Conservation (phyloP, 331 rosid species). For the Phaseolus coccineus region DNA sequence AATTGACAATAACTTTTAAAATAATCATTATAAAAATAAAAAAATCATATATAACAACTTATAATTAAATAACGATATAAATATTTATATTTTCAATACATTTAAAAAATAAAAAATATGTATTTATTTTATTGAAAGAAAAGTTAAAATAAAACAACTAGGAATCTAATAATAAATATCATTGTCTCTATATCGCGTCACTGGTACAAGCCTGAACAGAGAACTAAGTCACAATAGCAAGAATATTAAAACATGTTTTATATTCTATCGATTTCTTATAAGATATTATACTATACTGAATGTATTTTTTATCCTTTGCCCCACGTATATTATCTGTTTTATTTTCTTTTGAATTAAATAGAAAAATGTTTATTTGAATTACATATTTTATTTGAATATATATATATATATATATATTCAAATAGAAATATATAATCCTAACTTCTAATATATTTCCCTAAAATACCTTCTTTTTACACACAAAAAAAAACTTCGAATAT, state of each 20-base stretch:
- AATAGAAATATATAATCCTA: neutral
- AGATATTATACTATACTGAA: neutral
- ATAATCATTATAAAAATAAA: too few relatives aligned
- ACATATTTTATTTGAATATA: too few relatives aligned
- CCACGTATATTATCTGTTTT: neutral
- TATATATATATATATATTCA: neutral
- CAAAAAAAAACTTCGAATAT: neutral
- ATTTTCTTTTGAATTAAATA: neutral
- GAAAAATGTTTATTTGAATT: too few relatives aligned
- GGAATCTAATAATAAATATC: neutral
- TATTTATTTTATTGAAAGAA: conserved; percentile 12
- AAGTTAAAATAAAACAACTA: neutral
- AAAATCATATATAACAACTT: neutral
- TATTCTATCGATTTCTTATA: neutral
- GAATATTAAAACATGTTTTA: neutral
- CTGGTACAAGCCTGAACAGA: neutral
- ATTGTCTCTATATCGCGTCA: conserved; percentile 1
- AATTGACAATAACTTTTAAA: neutral
- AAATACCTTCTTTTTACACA: too few relatives aligned
- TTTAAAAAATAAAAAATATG: neutral
- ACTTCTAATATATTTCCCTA: neutral
- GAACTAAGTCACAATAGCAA: conserved; percentile 6
- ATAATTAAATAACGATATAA: neutral
- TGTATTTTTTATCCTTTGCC: neutral
- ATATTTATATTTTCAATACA: neutral